phyloP scores from a whole-genome alignment of 2,329 filamentous ascomycete genomes.

The Raffaelea albimanens region DNA sequence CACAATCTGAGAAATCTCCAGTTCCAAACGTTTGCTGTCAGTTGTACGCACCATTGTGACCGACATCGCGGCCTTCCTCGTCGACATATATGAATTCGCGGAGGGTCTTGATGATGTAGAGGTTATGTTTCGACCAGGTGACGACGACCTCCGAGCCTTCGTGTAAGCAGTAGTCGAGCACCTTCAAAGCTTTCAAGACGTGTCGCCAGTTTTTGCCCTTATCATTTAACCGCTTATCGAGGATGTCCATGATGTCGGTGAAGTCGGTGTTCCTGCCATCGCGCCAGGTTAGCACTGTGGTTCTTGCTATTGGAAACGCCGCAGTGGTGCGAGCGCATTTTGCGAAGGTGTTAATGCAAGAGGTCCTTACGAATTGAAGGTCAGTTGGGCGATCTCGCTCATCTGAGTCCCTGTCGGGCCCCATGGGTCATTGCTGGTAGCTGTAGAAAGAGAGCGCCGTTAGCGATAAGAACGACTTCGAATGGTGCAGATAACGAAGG shows the following conservation, averaged over 20 bases:
- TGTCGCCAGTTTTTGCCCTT: slow-evolving; percentile 99
- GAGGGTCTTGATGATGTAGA: slow-evolving; percentile 97
- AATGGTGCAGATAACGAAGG: not conserved
- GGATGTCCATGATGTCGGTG: slow-evolving; percentile 99
- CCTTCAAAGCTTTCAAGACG: slow-evolving; percentile 93
- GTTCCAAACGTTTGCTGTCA: not conserved
- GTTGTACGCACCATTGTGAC: slow-evolving; percentile 71
- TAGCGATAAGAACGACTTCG: not conserved
- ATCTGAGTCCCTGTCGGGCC: slow-evolving; percentile 96
- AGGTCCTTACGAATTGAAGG: slow-evolving; percentile 74
- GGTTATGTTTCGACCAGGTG: slow-evolving; percentile 94
- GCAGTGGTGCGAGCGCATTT: no score
- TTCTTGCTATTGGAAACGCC: not conserved
- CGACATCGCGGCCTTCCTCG: slow-evolving; percentile 90
- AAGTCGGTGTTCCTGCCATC: slow-evolving; percentile 76
- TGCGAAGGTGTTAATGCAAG: not conserved
- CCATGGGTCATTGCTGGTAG: slow-evolving; percentile 98
- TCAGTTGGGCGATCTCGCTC: slow-evolving; percentile 96
- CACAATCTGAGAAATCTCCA: not conserved
- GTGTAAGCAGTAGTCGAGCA: slow-evolving; percentile 94
- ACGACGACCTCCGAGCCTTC: slow-evolving; percentile 95
- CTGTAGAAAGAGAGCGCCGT: slow-evolving; percentile 36
- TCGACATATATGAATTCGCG: slow-evolving; percentile 96
- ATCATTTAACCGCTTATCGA: slow-evolving; percentile 96
- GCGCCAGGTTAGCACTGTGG: slow-evolving; percentile 1